A percentile compares a stretch with the other conserved stretches of the same genome.
These are phyloP conservation scores for Phytophthora pisi DNA, from an alignment of 352 stramenopile genomes.

Conservation along the genomic window DNA sequence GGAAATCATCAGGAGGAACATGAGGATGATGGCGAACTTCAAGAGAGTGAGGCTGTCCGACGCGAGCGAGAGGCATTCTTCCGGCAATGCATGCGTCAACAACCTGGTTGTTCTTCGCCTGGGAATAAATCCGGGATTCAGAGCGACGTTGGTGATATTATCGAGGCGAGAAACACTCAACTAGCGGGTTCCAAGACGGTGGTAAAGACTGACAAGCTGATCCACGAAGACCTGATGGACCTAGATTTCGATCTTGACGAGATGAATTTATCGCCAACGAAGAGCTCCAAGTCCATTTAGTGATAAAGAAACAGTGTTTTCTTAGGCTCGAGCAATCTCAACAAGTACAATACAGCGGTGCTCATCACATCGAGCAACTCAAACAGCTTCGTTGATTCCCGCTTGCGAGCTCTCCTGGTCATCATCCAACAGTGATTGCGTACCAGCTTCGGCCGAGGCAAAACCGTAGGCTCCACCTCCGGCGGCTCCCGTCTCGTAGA, in stretches of 20 bases:
- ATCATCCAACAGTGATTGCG: conserved; percentile 31
- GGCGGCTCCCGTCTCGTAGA: conserved; percentile 34
- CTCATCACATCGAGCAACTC: neutral
- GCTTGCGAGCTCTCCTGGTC: conserved; percentile 6
- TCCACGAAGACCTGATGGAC: conserved; percentile 12
- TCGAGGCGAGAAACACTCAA: neutral
- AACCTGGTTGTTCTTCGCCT: neutral
- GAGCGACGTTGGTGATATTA: neutral
- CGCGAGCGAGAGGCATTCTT: conserved; percentile 29
- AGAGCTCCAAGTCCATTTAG: conserved; percentile 13
- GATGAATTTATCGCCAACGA: conserved; percentile 2
- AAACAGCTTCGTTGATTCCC: conserved; percentile 9
- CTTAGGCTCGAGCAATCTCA: neutral
- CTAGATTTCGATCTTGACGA: conserved; percentile 7
- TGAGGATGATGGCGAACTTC: neutral
- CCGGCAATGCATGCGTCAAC: conserved; percentile 14
- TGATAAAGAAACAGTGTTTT: neutral
- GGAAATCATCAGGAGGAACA: conserved; percentile 13
- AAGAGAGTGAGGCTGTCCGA: conserved; percentile 6
- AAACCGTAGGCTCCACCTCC: conserved; percentile 41
- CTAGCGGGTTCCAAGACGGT: neutral
- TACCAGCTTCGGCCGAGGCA: conserved; percentile 17
- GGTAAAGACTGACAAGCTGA: neutral
- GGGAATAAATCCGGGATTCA: neutral
- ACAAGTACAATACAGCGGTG: neutral